A percentile compares a stretch with the other conserved stretches of the same genome.
Conservation (phyloP, 768 basidiomycete genomes). For the Amyloporia xantha region DNA sequence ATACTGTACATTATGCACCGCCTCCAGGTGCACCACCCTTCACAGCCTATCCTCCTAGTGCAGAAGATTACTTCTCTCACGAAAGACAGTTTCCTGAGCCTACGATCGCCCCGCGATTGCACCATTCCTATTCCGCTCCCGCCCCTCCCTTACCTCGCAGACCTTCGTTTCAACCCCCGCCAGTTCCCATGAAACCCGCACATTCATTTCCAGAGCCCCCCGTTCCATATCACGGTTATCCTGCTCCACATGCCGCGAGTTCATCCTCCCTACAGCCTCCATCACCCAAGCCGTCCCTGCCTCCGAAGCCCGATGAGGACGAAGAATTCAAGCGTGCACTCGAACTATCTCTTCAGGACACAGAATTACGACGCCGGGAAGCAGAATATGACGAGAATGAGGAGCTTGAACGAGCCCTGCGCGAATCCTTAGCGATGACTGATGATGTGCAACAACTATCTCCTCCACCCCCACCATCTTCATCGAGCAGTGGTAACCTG, state of each 20-base stretch:
- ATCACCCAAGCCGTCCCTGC: neutral
- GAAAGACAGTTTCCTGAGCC: neutral
- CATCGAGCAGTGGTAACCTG: too few species aligned
- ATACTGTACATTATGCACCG: too few species aligned
- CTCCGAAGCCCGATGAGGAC: constrained; percentile 5
- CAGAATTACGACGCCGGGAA: constrained; percentile 5
- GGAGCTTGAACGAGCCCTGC: constrained; percentile 57
- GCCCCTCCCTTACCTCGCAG: constrained; percentile 17
- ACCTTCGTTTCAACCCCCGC: constrained; percentile 13
- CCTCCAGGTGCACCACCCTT: too few species aligned
- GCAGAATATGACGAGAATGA: constrained; percentile 44
- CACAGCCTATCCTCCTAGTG: too few species aligned
- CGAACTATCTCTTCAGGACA: constrained; percentile 15
- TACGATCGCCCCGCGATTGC: neutral
- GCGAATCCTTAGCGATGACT: constrained; percentile 35
- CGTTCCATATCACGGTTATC: neutral
- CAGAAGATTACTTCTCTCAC: constrained; percentile 13
- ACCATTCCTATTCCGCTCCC: constrained; percentile 13
- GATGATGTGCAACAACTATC: neutral
- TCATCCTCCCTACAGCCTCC: neutral
- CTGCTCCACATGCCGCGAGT: neutral
- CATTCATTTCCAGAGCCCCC: constrained; percentile 4
- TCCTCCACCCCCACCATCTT: too few species aligned
- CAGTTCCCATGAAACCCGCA: constrained; percentile 19
- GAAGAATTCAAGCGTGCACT: constrained; percentile 13